Percentiles rank a stretch among this genome's conserved stretches.
Conservation (phyloP, 495 filamentous ascomycete species). For the Penicillium tannophilum region DNA sequence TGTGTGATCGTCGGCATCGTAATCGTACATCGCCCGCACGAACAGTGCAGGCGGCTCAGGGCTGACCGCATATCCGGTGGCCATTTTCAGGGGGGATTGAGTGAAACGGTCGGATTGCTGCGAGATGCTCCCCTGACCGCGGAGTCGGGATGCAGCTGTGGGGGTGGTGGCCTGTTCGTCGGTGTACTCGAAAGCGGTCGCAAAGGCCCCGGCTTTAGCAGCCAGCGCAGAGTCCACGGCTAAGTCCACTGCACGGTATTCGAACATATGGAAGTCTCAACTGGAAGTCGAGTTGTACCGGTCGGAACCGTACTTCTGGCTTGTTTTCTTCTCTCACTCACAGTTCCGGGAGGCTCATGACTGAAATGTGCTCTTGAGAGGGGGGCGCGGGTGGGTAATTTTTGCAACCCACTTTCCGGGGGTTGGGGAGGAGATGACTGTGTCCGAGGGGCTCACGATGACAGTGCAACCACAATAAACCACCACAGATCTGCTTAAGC, state of each 20-base stretch:
- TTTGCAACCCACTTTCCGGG: conserved; percentile 25
- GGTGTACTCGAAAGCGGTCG: conserved; percentile 51
- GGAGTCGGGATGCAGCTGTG: conserved; percentile 34
- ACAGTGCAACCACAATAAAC: conserved; percentile 11
- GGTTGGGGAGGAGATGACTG: conserved; percentile 6
- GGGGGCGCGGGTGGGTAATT: conserved; percentile 26
- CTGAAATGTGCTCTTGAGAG: conserved; percentile 18
- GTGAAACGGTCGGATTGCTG: conserved; percentile 32
- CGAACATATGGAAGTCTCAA: conserved; percentile 36
- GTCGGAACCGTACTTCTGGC: background rate
- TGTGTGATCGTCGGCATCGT: conserved; percentile 93
- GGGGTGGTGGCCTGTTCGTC: conserved; percentile 44
- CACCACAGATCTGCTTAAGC: conserved; percentile 5
- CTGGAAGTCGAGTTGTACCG: background rate
- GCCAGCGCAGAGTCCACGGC: conserved; percentile 38
- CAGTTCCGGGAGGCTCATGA: conserved; percentile 28
- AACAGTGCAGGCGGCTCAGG: conserved; percentile 78
- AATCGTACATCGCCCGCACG: conserved; percentile 95
- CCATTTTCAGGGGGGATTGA: conserved; percentile 38
- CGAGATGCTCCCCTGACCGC: conserved; percentile 35
- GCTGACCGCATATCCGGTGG: conserved; percentile 60
- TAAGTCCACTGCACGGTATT: conserved; percentile 38
- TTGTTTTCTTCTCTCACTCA: conserved; percentile 15
- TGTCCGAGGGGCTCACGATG: conserved; percentile 2
- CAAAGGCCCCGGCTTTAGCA: conserved; percentile 40